phyloP scores from a whole-genome alignment of 225 moss, liverwort and hornwort species.

The Climacium dendroides region DNA sequence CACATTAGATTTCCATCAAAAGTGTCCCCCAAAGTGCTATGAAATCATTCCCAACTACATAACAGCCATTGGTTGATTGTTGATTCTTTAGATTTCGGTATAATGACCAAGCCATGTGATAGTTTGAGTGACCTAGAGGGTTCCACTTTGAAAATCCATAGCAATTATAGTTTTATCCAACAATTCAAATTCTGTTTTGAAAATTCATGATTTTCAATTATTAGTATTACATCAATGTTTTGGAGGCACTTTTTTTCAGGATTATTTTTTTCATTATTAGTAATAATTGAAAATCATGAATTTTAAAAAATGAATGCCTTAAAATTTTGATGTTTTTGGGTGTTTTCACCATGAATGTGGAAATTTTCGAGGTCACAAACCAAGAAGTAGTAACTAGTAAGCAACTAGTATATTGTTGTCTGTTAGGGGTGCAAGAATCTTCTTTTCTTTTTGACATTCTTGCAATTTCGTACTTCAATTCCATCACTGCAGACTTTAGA shows the following conservation, averaged over 20 bases:
- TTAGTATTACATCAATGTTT: neutral
- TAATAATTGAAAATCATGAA: too few species aligned
- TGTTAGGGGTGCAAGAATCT: too few species aligned
- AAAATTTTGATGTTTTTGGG: too few species aligned
- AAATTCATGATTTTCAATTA: neutral
- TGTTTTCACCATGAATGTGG: too few species aligned
- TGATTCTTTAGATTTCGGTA: fast-evolving
- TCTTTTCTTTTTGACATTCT: too few species aligned
- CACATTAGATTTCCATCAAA: neutral
- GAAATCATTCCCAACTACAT: neutral
- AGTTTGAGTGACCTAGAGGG: fast-evolving
- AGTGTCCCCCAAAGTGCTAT: neutral
- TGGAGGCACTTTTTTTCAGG: neutral
- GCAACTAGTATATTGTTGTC: too few species aligned
- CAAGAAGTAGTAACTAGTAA: too few species aligned
- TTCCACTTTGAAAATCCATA: neutral
- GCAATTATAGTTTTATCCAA: neutral
- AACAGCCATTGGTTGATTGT: neutral
- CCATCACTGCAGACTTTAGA: too few species aligned
- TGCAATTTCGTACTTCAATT: too few species aligned
- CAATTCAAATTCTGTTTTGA: neutral
- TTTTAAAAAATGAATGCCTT: too few species aligned
- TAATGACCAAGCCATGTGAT: neutral
- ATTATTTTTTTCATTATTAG: too few species aligned
- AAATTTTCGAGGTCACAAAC: too few species aligned